Conservation (phyloP, 768 basidiomycete species). For the Pleurotus ostreatus region DNA sequence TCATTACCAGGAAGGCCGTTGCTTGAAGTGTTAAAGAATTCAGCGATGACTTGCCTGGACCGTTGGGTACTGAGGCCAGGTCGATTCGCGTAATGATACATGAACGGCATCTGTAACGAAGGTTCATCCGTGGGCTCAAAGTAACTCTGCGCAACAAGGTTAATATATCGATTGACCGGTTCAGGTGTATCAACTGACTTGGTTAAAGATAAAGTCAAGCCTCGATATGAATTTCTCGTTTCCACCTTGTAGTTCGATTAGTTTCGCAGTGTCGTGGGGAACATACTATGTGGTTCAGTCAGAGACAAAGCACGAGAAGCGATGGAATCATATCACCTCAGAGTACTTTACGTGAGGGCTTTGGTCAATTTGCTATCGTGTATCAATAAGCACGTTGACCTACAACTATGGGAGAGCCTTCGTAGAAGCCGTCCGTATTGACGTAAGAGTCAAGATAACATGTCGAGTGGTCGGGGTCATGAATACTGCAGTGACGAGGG, state of each 20-base stretch:
- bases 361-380: too few relatives aligned
- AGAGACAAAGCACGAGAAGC: neutral
- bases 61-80: slow-evolving; percentile 57
- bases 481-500: slow-evolving; percentile 61
- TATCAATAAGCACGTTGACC: neutral
- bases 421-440: slow-evolving; percentile 63
- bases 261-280: slow-evolving; percentile 60
- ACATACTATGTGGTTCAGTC: slow-evolving; percentile 38
- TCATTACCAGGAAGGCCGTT: slow-evolving; percentile 65
- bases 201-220: slow-evolving; percentile 53
- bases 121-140: slow-evolving; percentile 64
- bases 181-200: slow-evolving; percentile 27
- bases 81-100: slow-evolving; percentile 65
- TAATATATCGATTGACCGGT: neutral
- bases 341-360: slow-evolving; percentile 38
- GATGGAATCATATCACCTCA: slow-evolving; percentile 30
- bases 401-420: slow-evolving; percentile 58
- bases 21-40: slow-evolving; percentile 51
- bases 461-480: slow-evolving; percentile 52
- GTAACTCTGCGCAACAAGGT: slow-evolving; percentile 34
- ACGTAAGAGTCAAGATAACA: slow-evolving; percentile 52
- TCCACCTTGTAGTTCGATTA: slow-evolving; percentile 63
- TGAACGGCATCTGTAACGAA: slow-evolving; percentile 63
- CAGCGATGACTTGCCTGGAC: slow-evolving; percentile 49
- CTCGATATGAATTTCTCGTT: slow-evolving; percentile 46